Percentiles rank a stretch among this genome's conserved stretches.
Conservation (phyloP, 768 basidiomycete genomes). For the Leucocoprinus leucothites region DNA sequence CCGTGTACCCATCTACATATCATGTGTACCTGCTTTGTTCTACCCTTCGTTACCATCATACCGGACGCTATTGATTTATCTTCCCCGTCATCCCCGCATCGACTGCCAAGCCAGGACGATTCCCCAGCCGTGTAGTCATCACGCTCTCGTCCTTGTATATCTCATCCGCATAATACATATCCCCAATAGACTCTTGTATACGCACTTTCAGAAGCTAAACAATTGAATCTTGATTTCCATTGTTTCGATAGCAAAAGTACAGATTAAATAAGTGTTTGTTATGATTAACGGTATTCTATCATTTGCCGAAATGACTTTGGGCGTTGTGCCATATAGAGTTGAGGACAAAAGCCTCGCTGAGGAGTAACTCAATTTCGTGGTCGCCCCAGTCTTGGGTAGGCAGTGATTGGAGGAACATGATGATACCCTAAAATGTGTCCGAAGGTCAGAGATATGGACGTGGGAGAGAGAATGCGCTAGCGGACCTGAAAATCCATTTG, state of each 20-base stretch:
- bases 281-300: too few species aligned
- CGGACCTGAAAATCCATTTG: slow-evolving; percentile 98
- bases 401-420: slow-evolving; percentile 95
- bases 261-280: too few species aligned
- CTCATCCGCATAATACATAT: not conserved
- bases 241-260: not conserved
- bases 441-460: not conserved
- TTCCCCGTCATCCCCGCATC: not conserved
- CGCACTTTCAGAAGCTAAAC: not conserved
- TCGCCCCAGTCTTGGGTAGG: slow-evolving; percentile 95
- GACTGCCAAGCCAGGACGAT: not conserved
- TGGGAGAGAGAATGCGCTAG: not conserved
- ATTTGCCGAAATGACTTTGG: slow-evolving; percentile 78
- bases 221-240: not conserved
- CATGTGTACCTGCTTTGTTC: too few species aligned
- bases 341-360: slow-evolving; percentile 94
- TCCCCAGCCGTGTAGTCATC: too few species aligned
- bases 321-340: slow-evolving; percentile 93
- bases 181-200: not conserved
- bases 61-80: not conserved
- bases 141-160: too few species aligned
- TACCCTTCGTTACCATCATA: too few species aligned
- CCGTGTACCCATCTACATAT: too few species aligned
- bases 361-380: slow-evolving; percentile 91
- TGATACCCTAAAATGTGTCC: slow-evolving; percentile 69